Conservation (phyloP, 2,329 filamentous ascomycete species). For the Septoria petroselini region DNA sequence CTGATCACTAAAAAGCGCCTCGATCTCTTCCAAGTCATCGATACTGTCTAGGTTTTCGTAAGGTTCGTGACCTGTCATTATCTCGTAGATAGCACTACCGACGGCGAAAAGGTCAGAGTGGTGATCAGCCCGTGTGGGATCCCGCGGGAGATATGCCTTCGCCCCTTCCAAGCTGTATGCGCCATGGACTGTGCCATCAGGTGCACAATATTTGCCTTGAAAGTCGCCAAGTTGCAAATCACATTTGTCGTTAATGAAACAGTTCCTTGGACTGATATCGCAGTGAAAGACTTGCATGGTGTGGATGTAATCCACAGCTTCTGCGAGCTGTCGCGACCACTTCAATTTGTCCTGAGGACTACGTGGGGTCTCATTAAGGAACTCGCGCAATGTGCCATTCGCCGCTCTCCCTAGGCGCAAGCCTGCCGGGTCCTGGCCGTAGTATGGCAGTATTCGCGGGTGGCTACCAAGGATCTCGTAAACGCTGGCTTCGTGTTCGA, state of each 20-base stretch:
- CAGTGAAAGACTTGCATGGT: conserved; percentile 17
- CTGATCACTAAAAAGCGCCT: conserved; percentile 12
- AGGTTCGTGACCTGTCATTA: conserved; percentile 20
- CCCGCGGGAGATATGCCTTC: conserved; percentile 16
- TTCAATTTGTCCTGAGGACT: conserved; percentile 15
- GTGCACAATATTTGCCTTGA: conserved; percentile 12
- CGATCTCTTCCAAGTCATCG: conserved; percentile 20
- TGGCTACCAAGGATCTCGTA: conserved; percentile 17
- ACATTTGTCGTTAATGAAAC: conserved; percentile 15
- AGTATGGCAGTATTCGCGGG: conserved; percentile 12
- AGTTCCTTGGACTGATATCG: conserved; percentile 15
- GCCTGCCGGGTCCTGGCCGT: conserved; percentile 15
- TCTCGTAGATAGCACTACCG: conserved; percentile 20
- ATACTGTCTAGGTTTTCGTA: conserved; percentile 20
- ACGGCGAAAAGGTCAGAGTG: conserved; percentile 19
- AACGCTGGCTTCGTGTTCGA: conserved; percentile 17
- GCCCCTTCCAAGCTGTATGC: conserved; percentile 16
- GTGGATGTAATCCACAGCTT: conserved; percentile 6
- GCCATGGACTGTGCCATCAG: conserved; percentile 10
- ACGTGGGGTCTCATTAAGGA: conserved; percentile 9
- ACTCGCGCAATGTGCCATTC: conserved; percentile 17
- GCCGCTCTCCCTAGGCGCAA: conserved; percentile 14
- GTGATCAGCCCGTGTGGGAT: conserved; percentile 8
- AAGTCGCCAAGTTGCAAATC: conserved; percentile 20
- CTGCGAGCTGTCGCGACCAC: conserved; percentile 17